Conservation (phyloP, 2,329 filamentous ascomycete genomes). For the Elsinoe fawcettii region DNA sequence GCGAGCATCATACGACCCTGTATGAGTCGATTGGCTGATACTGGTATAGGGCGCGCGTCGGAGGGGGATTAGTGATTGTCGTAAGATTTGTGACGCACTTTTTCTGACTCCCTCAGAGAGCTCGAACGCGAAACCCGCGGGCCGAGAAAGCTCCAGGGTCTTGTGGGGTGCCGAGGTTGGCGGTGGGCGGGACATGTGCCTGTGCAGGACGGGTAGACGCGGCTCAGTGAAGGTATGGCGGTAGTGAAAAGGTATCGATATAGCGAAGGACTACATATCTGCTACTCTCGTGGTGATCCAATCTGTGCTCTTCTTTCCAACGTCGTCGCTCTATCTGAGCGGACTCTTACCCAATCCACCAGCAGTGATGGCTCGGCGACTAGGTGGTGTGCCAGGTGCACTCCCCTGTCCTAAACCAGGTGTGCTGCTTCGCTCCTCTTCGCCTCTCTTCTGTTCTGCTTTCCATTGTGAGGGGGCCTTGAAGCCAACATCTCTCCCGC, state of each 20-base stretch:
- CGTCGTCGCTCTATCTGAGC: constrained; percentile 22
- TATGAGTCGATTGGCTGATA: background rate
- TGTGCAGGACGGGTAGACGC: background rate
- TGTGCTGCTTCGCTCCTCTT: constrained; percentile 18
- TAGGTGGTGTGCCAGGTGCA: constrained; percentile 31
- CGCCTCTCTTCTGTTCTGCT: constrained; percentile 18
- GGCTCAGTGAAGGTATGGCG: background rate
- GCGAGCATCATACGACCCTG: background rate
- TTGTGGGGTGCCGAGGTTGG: background rate
- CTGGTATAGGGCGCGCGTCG: background rate
- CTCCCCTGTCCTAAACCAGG: constrained; percentile 24
- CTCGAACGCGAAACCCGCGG: background rate
- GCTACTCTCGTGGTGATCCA: background rate
- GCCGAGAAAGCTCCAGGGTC: background rate
- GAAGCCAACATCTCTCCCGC: constrained; percentile 49
- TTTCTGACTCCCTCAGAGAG: background rate
- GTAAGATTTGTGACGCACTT: constrained; percentile 8
- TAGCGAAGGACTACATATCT: background rate
- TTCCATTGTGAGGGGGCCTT: constrained; percentile 27
- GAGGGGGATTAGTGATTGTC: constrained; percentile 2
- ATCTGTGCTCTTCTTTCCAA: background rate
- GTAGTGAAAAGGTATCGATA: background rate
- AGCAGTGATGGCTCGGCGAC: constrained; percentile 19
- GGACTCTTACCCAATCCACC: constrained; percentile 28
- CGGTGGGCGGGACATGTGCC: background rate